Percentiles rank a stretch among this genome's conserved stretches.
phyloP scores from a whole-genome alignment of 257 asterid species.

The Prunella vulgaris region DNA sequence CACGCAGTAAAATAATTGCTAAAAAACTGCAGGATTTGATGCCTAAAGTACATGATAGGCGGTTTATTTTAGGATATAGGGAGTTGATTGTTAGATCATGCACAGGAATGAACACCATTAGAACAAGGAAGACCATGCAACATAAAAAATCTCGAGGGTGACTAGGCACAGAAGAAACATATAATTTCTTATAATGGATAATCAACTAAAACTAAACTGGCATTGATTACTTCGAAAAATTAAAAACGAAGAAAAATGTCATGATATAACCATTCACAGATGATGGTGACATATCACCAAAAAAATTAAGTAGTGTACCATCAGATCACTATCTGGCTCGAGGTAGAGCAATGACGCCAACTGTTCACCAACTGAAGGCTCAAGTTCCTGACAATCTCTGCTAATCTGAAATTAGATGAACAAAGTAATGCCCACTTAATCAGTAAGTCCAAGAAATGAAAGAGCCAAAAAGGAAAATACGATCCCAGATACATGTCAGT shows the following conservation, averaged over 20 bases:
- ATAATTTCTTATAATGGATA: not conserved
- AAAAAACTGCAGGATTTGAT: not conserved
- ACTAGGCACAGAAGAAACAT: not conserved
- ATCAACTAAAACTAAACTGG: not conserved
- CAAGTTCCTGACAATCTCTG: constrained; percentile 93
- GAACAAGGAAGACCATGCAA: not conserved
- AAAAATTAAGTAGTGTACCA: constrained; percentile 44
- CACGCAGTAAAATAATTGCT: not conserved
- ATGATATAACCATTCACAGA: too few relatives aligned
- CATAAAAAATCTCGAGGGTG: not conserved
- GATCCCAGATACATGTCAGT: not conserved
- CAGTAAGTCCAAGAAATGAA: not conserved
- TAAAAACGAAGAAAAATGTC: too few relatives aligned
- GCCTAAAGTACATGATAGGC: not conserved
- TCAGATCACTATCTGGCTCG: constrained; percentile 92
- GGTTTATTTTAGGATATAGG: not conserved
- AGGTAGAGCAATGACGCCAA: constrained; percentile 79
- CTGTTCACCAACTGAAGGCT: constrained; percentile 85
- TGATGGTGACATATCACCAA: not conserved
- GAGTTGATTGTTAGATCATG: not conserved
- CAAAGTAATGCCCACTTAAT: constrained; percentile 15
- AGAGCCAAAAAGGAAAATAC: not conserved
- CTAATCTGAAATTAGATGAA: constrained; percentile 66
- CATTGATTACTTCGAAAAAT: not conserved
- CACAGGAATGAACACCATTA: too few relatives aligned